Base-by-base conservation (phyloP, 768 basidiomycete species). In the Xerocomellus amylosporus region DNA sequence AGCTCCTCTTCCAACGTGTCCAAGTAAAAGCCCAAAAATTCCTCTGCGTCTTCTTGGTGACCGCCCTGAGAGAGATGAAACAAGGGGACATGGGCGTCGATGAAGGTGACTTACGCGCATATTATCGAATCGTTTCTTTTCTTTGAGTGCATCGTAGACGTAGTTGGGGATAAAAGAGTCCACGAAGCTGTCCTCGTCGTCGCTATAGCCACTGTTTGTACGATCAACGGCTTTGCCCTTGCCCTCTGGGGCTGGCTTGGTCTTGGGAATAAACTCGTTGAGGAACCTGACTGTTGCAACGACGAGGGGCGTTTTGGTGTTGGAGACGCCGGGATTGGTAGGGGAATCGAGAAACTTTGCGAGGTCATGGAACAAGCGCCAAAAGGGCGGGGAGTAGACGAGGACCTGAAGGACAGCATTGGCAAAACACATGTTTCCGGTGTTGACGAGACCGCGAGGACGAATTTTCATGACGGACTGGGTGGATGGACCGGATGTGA, bases 21-120 rank as follows among this genome's bases (percentile, higher is more conserved):
- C 24, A 98, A 77, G 73, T 92, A 96, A 74, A 97, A 98, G 4
- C 96, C 96, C n/a, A 98, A 77, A 71, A 97, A 98, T 71, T 99
- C 96, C 71, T 99, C 95, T 10, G 95, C 96, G 54, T 99, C 96
- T 69, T 99, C 96, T 73, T 99, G 96, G 54, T 93, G 90, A 0
- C 94, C 94, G 36, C 90, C 85, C 83, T 93, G 17, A 59, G 44
- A 6, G 31, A 51, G 36, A 40, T 63, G 49, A 19, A 48, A 14
- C 46, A 28, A 26, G 43, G 36, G 53, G 12, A 38, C 3, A 54
- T n/a, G 8, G 15, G 26, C n/a, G 20, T 55, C 26, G 57, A 55
- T 6, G 36, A 62, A 30, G 39, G 20, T 1, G 3, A 80, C 86
- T 62, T 59, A 92, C 90, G 72, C 88, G 75, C 94, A 98, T 98